phyloP scores from a whole-genome alignment of 148 eudicot genomes.

The Spergularia bocconei region DNA sequence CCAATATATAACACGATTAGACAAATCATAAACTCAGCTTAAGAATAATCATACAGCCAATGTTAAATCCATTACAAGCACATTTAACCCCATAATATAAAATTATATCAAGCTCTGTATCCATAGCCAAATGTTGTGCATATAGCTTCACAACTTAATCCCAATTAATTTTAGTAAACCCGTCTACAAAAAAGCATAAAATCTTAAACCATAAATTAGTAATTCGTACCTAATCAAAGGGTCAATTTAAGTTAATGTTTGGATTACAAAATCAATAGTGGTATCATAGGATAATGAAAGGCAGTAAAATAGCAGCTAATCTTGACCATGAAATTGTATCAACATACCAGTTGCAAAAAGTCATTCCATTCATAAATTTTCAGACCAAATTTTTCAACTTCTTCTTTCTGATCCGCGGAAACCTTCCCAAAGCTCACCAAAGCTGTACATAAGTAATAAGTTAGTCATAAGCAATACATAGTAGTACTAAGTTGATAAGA shows the following conservation, averaged over 20 bases:
- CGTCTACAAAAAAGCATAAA: background rate
- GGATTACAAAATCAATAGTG: background rate
- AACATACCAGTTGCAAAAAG: constrained; percentile 73
- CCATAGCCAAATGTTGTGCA: background rate
- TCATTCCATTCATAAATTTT: constrained; percentile 80
- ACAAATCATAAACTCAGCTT: background rate
- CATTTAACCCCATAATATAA: background rate
- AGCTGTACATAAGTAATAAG: constrained; percentile 40
- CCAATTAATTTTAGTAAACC: background rate
- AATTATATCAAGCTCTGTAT: background rate
- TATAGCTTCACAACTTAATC: background rate
- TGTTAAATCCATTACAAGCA: background rate
- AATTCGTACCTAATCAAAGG: too few relatives aligned
- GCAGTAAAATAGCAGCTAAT: background rate
- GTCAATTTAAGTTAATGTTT: background rate
- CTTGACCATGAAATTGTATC: constrained; percentile 1
- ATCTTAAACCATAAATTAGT: background rate
- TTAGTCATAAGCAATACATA: background rate
- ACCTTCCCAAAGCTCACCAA: constrained; percentile 94
- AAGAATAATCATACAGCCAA: background rate
- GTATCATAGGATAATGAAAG: background rate
- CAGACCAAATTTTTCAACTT: constrained; percentile 64
- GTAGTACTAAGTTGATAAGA: background rate
- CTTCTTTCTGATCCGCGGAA: constrained; percentile 60
- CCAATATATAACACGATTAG: background rate